Evolutionary conservation across 2,329 filamentous ascomycete species (phyloP), one percentile per base, ranked within the genome.

Genomic region (Paramyrothecium sp.): DNA sequence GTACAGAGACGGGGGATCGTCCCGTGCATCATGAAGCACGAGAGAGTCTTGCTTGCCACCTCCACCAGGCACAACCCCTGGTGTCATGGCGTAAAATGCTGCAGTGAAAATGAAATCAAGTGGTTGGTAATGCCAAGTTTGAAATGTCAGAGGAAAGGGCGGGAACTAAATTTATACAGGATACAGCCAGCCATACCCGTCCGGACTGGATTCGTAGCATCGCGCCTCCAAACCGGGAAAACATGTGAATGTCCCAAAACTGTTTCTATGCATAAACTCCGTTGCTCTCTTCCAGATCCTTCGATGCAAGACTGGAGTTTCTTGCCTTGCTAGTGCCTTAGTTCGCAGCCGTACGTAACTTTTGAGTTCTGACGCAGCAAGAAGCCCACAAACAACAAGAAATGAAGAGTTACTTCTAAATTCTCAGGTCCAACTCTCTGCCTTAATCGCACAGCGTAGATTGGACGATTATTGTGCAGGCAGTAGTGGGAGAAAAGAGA

Each of bases 401-500:
- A 82, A 66, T 0, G 77, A 77, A 7, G 62, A 65, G 51, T 73
- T 75, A 44, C 74, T 69, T 2, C 69, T 68, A 1, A 78, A 68
- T 0, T 69, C 69, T 0, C 62, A 60, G 0, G 70, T 64, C 1
- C 70, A 71, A 11, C 71, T 75, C 55, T 76, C 75, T 3, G 74
- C 73, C 55, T 80, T 75, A 2, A 83, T 65, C 0, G 77, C 79
- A 56, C 76, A 79, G 2, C 81, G 73, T 10, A 84, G 66, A 26
- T 83, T 65, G 44, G 2, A 78, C 76, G 0, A 79, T 74, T n/a
- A 81, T 74, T 1, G 75, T 70, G 55, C 81, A 83, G 0, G 79
- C 74, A 41, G 73, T 72, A 3, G 78, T 71, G 0, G 81, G 2
- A 82, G 68, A 80, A 80, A 84, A 57, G 81, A 83, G 51, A 78